phyloP scores from a whole-genome alignment of 257 asterid species.

The Scutellaria baicalensis region DNA sequence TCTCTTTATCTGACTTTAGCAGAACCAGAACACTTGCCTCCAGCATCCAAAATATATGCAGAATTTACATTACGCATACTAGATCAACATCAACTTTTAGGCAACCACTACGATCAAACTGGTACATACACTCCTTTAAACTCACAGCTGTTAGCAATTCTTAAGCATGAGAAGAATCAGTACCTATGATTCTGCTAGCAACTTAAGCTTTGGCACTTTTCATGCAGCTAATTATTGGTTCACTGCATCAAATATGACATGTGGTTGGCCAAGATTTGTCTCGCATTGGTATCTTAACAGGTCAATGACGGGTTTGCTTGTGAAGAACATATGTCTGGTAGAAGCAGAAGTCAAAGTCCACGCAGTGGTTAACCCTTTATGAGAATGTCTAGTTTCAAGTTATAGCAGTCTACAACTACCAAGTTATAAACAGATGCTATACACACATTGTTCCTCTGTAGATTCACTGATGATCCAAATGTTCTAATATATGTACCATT shows the following conservation, averaged over 20 bases:
- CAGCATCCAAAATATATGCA: conserved; percentile 34
- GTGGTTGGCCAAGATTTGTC: conserved; percentile 62
- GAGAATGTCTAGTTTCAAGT: conserved; percentile 1
- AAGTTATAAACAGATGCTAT: neutral
- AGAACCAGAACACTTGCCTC: conserved; percentile 39
- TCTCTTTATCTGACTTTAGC: conserved; percentile 58
- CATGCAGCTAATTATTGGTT: conserved; percentile 68
- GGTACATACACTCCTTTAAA: conserved; percentile 21
- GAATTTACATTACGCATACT: conserved; percentile 49
- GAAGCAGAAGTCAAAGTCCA: conserved; percentile 58
- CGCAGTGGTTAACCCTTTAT: conserved; percentile 35
- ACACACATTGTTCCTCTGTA: neutral
- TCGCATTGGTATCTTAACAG: conserved; percentile 29
- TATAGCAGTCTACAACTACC: neutral
- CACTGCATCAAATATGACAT: conserved; percentile 26
- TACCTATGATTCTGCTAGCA: neutral
- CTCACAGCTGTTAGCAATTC: neutral
- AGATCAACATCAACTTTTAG: conserved; percentile 44
- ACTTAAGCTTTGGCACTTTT: neutral
- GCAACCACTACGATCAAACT: conserved; percentile 32
- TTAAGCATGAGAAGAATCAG: neutral
- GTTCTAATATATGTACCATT: neutral
- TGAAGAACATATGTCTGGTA: conserved; percentile 38
- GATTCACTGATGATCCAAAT: neutral
- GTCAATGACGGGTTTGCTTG: conserved; percentile 24